Conservation (phyloP, 2,329 filamentous ascomycete species). For the Colletotrichum camelliae region DNA sequence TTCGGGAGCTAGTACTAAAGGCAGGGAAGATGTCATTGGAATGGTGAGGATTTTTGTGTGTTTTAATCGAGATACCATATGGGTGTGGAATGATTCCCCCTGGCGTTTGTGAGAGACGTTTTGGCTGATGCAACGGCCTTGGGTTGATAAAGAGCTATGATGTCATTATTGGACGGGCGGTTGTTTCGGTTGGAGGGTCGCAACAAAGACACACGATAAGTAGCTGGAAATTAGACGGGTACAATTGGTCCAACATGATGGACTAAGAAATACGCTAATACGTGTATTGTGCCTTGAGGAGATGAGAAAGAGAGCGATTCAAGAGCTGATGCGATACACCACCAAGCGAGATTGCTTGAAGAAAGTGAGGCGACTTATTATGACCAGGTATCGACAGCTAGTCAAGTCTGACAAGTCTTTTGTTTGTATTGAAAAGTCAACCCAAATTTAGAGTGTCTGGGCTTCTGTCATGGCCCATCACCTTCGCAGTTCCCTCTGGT, state of each 20-base stretch:
- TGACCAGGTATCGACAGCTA: background rate
- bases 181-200: background rate
- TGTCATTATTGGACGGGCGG: background rate
- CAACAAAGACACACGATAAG: background rate
- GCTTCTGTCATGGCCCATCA: background rate
- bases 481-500: too few species aligned
- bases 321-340: background rate
- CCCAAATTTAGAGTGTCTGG: background rate
- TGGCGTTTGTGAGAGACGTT: background rate
- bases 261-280: background rate
- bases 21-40: constrained; percentile 33
- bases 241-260: background rate
- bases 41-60: constrained; percentile 32
- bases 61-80: background rate
- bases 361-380: background rate
- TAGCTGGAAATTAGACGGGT: background rate
- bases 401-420: background rate
- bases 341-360: background rate
- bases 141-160: background rate
- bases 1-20: constrained; percentile 33
- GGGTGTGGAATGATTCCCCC: background rate
- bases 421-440: background rate
- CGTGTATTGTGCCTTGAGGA: background rate
- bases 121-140: background rate
- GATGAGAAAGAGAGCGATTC: background rate